These are phyloP conservation scores for Fusarium newnesense DNA, from an alignment of 2,329 filamentous ascomycete genomes.

Conservation along the genomic window DNA sequence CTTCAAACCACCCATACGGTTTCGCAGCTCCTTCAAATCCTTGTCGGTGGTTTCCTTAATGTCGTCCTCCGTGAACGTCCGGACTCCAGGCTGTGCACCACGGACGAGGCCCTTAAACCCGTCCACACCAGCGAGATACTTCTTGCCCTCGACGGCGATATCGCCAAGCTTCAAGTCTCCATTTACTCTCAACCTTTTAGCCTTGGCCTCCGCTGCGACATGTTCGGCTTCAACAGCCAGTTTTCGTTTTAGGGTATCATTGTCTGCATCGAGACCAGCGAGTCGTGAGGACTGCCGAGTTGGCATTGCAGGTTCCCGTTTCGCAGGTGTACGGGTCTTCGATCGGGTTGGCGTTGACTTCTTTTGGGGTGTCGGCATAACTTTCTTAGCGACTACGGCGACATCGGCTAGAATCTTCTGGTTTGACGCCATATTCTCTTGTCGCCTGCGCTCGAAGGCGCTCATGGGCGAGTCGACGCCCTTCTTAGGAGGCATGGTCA, in stretches of 20 bases:
- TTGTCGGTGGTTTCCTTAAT: conserved; percentile 82
- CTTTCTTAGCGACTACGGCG: conserved; percentile 74
- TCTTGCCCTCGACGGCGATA: conserved; percentile 82
- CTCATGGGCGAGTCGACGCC: conserved; percentile 65
- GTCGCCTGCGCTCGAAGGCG: conserved; percentile 85
- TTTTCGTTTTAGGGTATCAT: conserved; percentile 60
- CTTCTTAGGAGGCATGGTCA: conserved; percentile 55
- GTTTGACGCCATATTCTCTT: conserved; percentile 88
- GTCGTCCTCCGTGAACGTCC: conserved; percentile 89
- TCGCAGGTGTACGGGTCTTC: conserved; percentile 53
- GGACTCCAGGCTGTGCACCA: conserved; percentile 80
- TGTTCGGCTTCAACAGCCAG: conserved; percentile 60
- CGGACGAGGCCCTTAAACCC: conserved; percentile 69
- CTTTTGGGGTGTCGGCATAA: conserved; percentile 67
- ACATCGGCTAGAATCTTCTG: conserved; percentile 83
- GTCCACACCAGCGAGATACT: conserved; percentile 75
- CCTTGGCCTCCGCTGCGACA: conserved; percentile 55
- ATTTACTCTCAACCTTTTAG: conserved; percentile 66
- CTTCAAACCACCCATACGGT: conserved; percentile 80
- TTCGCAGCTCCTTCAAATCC: conserved; percentile 75
- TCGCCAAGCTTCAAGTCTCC: conserved; percentile 77
- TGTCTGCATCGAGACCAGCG: conserved; percentile 63
- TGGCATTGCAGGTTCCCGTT: conserved; percentile 59
- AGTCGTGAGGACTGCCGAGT: conserved; percentile 69
- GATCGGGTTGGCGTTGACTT: conserved; percentile 51